A percentile compares a stretch with the other conserved stretches of the same genome.
phyloP scores from a whole-genome alignment of 2,329 filamentous ascomycete genomes.

The Sporothrix schenckii region DNA sequence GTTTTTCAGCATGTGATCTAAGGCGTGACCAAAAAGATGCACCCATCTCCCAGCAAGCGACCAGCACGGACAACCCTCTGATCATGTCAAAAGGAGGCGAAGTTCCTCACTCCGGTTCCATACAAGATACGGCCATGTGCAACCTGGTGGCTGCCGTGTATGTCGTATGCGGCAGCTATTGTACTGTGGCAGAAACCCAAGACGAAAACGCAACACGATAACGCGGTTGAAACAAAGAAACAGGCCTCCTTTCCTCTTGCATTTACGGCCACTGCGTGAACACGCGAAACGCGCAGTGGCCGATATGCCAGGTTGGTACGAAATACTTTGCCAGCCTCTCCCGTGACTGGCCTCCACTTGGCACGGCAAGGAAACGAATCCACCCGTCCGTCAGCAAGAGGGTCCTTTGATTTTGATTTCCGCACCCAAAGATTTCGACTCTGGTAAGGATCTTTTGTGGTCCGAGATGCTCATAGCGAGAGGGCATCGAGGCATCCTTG shows the following conservation, averaged over 20 bases:
- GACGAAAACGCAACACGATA: background rate
- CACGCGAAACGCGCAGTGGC: too few relatives aligned
- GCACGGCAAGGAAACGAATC: background rate
- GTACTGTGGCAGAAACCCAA: background rate
- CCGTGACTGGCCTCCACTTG: background rate
- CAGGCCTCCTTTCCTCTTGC: background rate
- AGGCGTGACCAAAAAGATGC: background rate
- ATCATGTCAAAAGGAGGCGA: background rate
- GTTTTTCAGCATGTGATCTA: background rate
- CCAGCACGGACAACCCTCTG: too few relatives aligned
- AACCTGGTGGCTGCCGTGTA: background rate
- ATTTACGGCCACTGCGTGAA: too few relatives aligned
- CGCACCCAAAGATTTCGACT: background rate
- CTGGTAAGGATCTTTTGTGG: background rate
- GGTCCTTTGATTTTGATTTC: constrained; percentile 10
- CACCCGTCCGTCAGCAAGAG: constrained; percentile 5
- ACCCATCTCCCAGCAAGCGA: too few relatives aligned
- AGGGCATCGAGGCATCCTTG: background rate
- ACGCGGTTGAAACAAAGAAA: background rate
- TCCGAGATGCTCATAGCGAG: background rate
- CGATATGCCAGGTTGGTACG: background rate
- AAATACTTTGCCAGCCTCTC: too few relatives aligned
- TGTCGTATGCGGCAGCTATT: background rate
- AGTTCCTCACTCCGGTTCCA: background rate
- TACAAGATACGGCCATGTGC: constrained; percentile 1